A percentile compares a stretch with the other conserved stretches of the same genome.
These are phyloP conservation scores for Zostera marina DNA, from an alignment of 116 monocot genomes.

Conservation along the genomic window DNA sequence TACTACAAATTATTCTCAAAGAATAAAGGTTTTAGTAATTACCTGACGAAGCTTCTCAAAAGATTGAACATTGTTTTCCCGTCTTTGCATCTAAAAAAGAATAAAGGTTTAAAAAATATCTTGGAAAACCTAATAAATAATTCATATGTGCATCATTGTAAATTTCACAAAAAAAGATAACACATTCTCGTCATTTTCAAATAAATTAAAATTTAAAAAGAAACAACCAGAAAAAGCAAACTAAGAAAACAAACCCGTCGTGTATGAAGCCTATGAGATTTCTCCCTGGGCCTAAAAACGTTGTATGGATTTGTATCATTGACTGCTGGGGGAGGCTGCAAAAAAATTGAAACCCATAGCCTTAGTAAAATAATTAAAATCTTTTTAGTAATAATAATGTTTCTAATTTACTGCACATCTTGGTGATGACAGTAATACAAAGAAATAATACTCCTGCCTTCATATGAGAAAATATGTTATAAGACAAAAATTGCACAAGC, in stretches of 20 bases:
- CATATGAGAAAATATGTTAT: neutral
- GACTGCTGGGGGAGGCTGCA: conserved; percentile 90
- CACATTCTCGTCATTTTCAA: neutral
- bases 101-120: neutral
- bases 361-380: neutral
- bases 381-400: no score
- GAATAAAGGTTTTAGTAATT: neutral
- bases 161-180: neutral
- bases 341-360: neutral
- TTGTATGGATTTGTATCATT: conserved; percentile 99
- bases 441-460: neutral
- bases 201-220: neutral
- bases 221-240: neutral
- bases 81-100: conserved; percentile 65
- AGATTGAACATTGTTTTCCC: conserved; percentile 91
- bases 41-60: conserved; percentile 93
- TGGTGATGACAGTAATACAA: no score
- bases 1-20: no score
- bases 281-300: conserved; percentile 96
- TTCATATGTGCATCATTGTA: neutral
- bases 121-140: neutral
- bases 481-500: neutral
- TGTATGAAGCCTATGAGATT: conserved; percentile 77
- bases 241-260: conserved; percentile 49
- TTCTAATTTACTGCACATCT: no score